These are phyloP conservation scores for Leccinum subgranulosum DNA, from an alignment of 768 basidiomycete species.

Conservation along the genomic window DNA sequence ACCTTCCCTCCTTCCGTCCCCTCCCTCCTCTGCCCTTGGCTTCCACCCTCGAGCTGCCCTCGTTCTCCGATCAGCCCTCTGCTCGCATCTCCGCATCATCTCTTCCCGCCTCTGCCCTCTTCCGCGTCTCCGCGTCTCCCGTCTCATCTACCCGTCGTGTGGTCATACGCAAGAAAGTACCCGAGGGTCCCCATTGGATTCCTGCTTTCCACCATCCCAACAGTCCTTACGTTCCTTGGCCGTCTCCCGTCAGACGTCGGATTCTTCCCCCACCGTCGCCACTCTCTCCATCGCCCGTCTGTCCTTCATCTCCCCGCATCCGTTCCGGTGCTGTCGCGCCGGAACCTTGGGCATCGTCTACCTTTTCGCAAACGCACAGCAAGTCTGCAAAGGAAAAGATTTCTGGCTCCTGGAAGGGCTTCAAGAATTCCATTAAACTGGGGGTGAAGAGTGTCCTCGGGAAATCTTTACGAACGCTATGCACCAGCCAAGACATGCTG, in stretches of 20 bases:
- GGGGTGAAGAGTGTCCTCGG: conserved; percentile 18
- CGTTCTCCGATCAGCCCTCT: conserved; percentile 30
- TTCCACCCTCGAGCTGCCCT: conserved; percentile 39
- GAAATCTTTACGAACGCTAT: conserved; percentile 12
- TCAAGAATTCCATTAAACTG: conserved; percentile 30
- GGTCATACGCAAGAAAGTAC: conserved; percentile 13
- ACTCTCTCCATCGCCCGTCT: conserved; percentile 30
- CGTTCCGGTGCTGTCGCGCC: conserved; percentile 42
- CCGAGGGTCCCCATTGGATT: conserved; percentile 32
- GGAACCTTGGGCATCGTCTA: conserved; percentile 35
- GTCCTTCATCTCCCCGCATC: conserved; percentile 34
- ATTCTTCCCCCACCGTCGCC: conserved; percentile 39
- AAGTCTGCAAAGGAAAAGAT: conserved; percentile 18
- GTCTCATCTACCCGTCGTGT: conserved; percentile 13
- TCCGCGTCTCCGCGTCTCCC: conserved; percentile 14
- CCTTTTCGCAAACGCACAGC: conserved; percentile 16
- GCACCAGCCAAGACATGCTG: conserved; percentile 8
- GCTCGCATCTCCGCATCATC: conserved; percentile 5
- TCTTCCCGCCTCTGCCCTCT: conserved; percentile 18
- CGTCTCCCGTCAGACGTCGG: conserved; percentile 39
- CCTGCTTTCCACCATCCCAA: conserved; percentile 47
- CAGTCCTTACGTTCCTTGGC: conserved; percentile 56
- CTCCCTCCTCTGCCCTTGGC: conserved; percentile 35
- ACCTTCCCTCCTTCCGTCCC: conserved; percentile 23
- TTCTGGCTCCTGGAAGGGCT: conserved; percentile 30